These are phyloP conservation scores for Trapa bicornis DNA, from an alignment of 345 rosid genomes.

Conservation along the genomic window DNA sequence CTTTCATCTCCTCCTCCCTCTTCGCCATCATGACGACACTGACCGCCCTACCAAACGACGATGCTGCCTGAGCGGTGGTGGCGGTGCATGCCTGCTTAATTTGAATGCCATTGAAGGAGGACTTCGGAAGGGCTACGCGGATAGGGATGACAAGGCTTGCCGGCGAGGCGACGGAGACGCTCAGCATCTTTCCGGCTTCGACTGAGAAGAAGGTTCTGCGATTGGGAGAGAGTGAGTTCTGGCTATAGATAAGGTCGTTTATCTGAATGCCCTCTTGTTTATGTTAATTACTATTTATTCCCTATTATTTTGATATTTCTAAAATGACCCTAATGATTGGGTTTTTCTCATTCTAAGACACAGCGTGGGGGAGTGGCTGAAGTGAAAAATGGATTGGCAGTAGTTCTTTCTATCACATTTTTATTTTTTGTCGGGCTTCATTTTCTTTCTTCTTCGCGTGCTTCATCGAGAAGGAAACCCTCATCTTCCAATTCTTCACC, in stretches of 20 bases:
- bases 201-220: neutral
- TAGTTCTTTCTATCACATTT: neutral
- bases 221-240: neutral
- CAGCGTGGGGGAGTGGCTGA: neutral
- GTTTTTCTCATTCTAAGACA: too few species aligned
- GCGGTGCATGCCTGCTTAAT: slow-evolving; percentile 26
- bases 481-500: neutral
- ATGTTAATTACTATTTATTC: neutral
- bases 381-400: neutral
- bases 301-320: neutral
- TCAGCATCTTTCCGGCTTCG: slow-evolving; percentile 31
- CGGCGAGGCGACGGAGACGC: slow-evolving; percentile 42
- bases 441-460: neutral
- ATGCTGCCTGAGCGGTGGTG: slow-evolving; percentile 10
- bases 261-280: neutral
- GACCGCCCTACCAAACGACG: neutral
- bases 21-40: slow-evolving; percentile 70
- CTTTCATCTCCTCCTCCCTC: slow-evolving; percentile 56
- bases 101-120: slow-evolving; percentile 36
- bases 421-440: neutral
- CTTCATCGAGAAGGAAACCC: neutral
- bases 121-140: slow-evolving; percentile 10
- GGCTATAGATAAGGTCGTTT: neutral
- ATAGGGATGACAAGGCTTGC: slow-evolving; percentile 24
- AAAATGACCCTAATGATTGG: neutral